Base-by-base conservation (phyloP, 2,329 filamentous ascomycete genomes). In the Metarhizium guizhouense region DNA sequence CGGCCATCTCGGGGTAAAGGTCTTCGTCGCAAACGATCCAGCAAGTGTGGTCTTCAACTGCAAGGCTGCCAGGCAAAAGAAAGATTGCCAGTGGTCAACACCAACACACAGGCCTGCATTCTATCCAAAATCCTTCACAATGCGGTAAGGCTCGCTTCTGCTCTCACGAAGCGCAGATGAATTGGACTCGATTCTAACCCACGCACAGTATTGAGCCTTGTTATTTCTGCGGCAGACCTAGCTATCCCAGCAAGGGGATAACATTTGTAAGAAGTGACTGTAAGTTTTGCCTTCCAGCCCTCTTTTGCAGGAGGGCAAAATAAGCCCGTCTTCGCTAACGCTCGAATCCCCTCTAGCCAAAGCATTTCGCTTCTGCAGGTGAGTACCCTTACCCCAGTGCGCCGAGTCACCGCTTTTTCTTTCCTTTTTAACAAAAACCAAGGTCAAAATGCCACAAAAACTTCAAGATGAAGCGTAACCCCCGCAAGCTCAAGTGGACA, bases 401-500 rank as follows among this genome's bases (percentile, higher is more conserved):
- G 29, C 2, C 6, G 7, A 7, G 16, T 20, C 13, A 6, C 6
- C 25, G 3, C 8, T 11, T 6, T 29, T 16, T 16, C 4, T 25
- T 25, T 25, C 25, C 25, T 25, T 25, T 25, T 1, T 32, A 30
- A 38, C 36, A 30, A 13, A 8, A 16, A 29, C 8, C 14, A 25
- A 43, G 34, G 32, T 47, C 52, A 29, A 80, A 83, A 71, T 83
- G 81, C 70, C 80, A 81, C 70, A 76, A 77, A 66, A 86, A 85
- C 72, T 95, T 95, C 83, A 94, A 95, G 76, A 95, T 95, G 90
- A 96, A 96, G 87, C 86, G 94, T 63, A 96, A 97, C 76, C 92
- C 93, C 40, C 86, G 93, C 71, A 96, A 96, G 74, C 83, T 97
- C 65, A 94, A 91, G 74, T 96, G 93, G 94, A 96, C 93, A 60